Evolutionary conservation across 2,329 filamentous ascomycete species (phyloP).

Genomic region (Davidsoniella eucalypti): DNA sequence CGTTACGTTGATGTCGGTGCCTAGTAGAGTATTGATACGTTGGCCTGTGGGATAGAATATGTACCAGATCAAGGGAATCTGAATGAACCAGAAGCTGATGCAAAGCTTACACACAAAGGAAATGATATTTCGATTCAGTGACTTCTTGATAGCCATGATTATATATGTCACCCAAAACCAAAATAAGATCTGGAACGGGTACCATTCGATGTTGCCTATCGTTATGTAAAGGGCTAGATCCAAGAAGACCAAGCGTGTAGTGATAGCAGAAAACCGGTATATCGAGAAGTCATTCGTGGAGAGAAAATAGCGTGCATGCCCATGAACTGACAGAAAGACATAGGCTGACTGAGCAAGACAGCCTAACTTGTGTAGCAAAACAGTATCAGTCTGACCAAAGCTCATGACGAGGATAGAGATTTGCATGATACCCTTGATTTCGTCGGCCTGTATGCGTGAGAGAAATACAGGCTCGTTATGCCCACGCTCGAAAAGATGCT

Average conservation of each 20-base stretch:
- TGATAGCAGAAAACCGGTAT: slow-evolving; percentile 31
- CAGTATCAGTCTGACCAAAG: slow-evolving; percentile 30
- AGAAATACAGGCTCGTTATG: slow-evolving; percentile 20
- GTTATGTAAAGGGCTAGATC: slow-evolving; percentile 16
- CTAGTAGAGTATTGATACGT: not conserved
- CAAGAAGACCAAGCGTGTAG: slow-evolving; percentile 42
- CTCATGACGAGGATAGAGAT: slow-evolving; percentile 36
- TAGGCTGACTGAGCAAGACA: slow-evolving; percentile 39
- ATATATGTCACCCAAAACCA: slow-evolving; percentile 7
- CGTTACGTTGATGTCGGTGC: not conserved
- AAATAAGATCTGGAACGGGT: slow-evolving; percentile 3
- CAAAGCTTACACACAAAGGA: slow-evolving; percentile 9
- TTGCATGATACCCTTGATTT: slow-evolving; percentile 54
- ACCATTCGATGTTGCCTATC: not conserved
- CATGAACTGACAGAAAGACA: slow-evolving; percentile 45
- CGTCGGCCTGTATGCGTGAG: slow-evolving; percentile 40
- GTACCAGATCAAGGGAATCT: slow-evolving; percentile 6
- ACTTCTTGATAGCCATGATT: slow-evolving; percentile 1
- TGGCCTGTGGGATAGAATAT: not conserved
- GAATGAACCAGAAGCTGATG: slow-evolving; percentile 5
- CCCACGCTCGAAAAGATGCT: slow-evolving; percentile 8
- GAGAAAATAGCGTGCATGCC: slow-evolving; percentile 43
- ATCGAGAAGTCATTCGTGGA: slow-evolving; percentile 39
- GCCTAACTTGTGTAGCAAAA: slow-evolving; percentile 37
- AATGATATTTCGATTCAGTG: slow-evolving; percentile 9